Evolutionary conservation across 306 rosid genomes (phyloP), one percentile per base, ranked within the genome.

Genomic region (Malus sylvestris): DNA sequence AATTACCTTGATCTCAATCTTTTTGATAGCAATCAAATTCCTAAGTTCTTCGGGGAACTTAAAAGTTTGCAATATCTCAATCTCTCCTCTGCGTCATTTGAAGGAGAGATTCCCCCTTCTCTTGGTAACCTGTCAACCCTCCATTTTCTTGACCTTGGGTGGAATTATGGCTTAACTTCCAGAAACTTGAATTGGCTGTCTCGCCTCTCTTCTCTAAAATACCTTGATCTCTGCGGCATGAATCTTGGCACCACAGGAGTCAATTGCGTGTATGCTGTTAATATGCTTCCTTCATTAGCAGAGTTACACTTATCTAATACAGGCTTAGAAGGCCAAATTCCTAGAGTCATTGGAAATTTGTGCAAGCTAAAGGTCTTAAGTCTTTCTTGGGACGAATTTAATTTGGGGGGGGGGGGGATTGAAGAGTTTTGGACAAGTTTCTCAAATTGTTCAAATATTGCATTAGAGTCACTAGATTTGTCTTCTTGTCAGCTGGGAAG

Each of bases 91-190:
- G 12, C 67, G 5, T 63, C 44, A 6, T 75, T 70, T 57, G 19
- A 4, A 0, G 77, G 80, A 22, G 61, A 25, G 27, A 67, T 81
- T 38, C 80, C 80, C 11, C 10, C 32, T 14, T 69, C 46, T 40
- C 44, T 81, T 1, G 77, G 80, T 14, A 63, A 70, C 49, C 59
- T 81, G 62, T 75, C 84, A 44, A 63, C n/a, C 11, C n/a, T 81
- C 73, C 62, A 70, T 68, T 61, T 15, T 63, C 73, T 81, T 52
- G 80, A 81, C 33, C 72, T 80, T 22, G 14, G 6, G 11, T 59
- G 0, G 13, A 55, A 22, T 0, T 27, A 0, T 23, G 32, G 32
- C 32, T 30, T 30, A 2, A 30, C 19, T 70, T 22, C 76, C 76
- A 23, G 44, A 61, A 69, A 65, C 57, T 53, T 74, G 23, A 14